Conservation (phyloP, 805 yeast species). For the Lachancea sp. region DNA sequence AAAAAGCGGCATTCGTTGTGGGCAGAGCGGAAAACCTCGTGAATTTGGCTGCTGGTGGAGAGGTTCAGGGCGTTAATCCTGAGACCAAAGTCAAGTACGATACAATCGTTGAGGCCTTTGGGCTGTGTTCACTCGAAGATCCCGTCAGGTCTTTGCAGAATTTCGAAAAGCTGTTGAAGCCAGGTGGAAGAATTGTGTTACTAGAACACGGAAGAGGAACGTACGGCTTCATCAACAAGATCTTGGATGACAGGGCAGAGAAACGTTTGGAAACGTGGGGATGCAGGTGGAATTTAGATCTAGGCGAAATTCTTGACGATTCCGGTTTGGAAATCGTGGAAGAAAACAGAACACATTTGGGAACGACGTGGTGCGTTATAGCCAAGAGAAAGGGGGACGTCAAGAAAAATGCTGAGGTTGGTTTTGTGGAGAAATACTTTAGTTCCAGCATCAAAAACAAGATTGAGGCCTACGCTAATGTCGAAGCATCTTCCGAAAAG, state of each 20-base stretch:
- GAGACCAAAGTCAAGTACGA: constrained; percentile 58
- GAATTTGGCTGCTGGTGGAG: constrained; percentile 40
- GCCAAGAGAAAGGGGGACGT: constrained; percentile 71
- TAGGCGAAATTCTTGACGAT: constrained; percentile 76
- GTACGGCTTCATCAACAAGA: constrained; percentile 68
- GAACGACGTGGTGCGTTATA: constrained; percentile 84
- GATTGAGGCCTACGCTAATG: constrained; percentile 14
- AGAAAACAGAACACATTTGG: constrained; percentile 78
- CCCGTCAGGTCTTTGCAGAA: constrained; percentile 77
- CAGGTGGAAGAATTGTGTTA: constrained; percentile 82
- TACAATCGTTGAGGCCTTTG: constrained; percentile 89
- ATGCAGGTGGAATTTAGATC: constrained; percentile 94
- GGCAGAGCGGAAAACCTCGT: constrained; percentile 83
- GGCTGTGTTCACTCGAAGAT: constrained; percentile 91
- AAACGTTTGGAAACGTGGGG: constrained; percentile 89
- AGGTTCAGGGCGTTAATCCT: constrained; percentile 19
- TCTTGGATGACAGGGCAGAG: constrained; percentile 77
- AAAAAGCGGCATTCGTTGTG: constrained; percentile 77
- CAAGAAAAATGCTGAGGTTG: constrained; percentile 38
- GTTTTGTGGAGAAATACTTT: constrained; percentile 46
- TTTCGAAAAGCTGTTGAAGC: constrained; percentile 66
- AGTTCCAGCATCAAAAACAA: constrained; percentile 33
- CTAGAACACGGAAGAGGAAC: constrained; percentile 91
- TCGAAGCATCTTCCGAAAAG: background rate
- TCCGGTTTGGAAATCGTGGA: constrained; percentile 79